Conservation (phyloP, 495 filamentous ascomycete species). For the Glarea lozoyensis region DNA sequence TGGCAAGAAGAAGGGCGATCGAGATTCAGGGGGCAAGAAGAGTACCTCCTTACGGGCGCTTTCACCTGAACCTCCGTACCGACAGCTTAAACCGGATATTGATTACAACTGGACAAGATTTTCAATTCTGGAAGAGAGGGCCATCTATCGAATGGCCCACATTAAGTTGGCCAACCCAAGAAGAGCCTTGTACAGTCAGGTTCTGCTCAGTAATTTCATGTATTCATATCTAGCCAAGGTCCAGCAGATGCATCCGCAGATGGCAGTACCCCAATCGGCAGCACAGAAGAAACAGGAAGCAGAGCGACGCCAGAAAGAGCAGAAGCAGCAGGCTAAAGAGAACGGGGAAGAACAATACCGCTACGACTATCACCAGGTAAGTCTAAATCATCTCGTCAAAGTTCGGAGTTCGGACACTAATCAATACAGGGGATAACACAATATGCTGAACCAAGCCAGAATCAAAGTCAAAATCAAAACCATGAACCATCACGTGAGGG, state of each 20-base stretch:
- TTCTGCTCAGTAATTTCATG: constrained; percentile 99
- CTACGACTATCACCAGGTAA: constrained; percentile 41
- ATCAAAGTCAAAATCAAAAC: too few species aligned
- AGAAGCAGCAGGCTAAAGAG: constrained; percentile 35
- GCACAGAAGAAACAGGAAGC: constrained; percentile 56
- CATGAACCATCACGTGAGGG: constrained; percentile 35
- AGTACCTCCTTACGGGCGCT: constrained; percentile 60
- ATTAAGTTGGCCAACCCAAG: constrained; percentile 97
- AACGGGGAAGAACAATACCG: constrained; percentile 29
- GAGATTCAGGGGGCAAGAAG: constrained; percentile 58
- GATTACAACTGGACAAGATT: constrained; percentile 97
- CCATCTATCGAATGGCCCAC: constrained; percentile 97
- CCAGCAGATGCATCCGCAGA: constrained; percentile 93
- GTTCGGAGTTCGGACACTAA: not conserved
- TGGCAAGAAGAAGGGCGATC: constrained; percentile 70
- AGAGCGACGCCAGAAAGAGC: constrained; percentile 47
- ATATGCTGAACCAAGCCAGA: constrained; percentile 15
- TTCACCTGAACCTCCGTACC: constrained; percentile 72
- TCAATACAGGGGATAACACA: constrained; percentile 16
- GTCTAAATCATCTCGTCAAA: constrained; percentile 9
- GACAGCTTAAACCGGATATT: constrained; percentile 68
- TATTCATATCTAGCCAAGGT: constrained; percentile 98
- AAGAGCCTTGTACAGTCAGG: constrained; percentile 86
- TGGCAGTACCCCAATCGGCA: constrained; percentile 63
- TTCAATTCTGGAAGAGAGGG: constrained; percentile 88